phyloP scores from a whole-genome alignment of 257 asterid species.

The Hygrophila difformis region DNA sequence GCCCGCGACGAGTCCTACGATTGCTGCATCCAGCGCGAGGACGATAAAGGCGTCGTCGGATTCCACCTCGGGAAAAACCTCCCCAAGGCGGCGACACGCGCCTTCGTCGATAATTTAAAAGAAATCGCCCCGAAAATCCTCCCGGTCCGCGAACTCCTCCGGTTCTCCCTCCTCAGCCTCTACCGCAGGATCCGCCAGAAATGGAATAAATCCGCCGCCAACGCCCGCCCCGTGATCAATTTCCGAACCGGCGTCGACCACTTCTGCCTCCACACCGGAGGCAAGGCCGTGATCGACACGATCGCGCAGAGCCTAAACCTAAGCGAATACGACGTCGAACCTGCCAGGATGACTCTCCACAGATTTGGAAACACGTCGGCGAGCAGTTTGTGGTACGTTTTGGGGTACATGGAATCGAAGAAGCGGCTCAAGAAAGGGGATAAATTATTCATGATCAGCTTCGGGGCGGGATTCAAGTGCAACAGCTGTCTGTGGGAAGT shows the following conservation, averaged over 20 bases:
- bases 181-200: conserved; percentile 18
- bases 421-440: conserved; percentile 69
- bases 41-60: conserved; percentile 48
- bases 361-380: conserved; percentile 95
- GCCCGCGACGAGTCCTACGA: conserved; percentile 51
- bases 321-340: conserved; percentile 69
- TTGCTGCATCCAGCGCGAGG: conserved; percentile 67
- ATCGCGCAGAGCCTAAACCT: conserved; percentile 40
- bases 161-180: conserved; percentile 25
- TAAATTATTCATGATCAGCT: conserved; percentile 66
- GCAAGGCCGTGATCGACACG: conserved; percentile 87
- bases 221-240: conserved; percentile 36
- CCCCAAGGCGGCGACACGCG: conserved; percentile 75
- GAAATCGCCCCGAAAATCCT: conserved; percentile 56
- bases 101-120: conserved; percentile 69
- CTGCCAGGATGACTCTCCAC: conserved; percentile 94
- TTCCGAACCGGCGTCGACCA: conserved; percentile 76
- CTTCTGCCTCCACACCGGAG: conserved; percentile 88
- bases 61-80: conserved; percentile 61
- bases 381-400: conserved; percentile 79
- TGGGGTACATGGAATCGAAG: conserved; percentile 88
- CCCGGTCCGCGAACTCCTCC: conserved; percentile 49
- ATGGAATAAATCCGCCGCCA: conserved; percentile 22
- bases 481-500: conserved; percentile 91
- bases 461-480: conserved; percentile 96